Percentiles rank a stretch among this genome's conserved stretches.
Evolutionary conservation across 2,329 filamentous ascomycete genomes (phyloP).

Genomic region (Cyphellophora attinorum): DNA sequence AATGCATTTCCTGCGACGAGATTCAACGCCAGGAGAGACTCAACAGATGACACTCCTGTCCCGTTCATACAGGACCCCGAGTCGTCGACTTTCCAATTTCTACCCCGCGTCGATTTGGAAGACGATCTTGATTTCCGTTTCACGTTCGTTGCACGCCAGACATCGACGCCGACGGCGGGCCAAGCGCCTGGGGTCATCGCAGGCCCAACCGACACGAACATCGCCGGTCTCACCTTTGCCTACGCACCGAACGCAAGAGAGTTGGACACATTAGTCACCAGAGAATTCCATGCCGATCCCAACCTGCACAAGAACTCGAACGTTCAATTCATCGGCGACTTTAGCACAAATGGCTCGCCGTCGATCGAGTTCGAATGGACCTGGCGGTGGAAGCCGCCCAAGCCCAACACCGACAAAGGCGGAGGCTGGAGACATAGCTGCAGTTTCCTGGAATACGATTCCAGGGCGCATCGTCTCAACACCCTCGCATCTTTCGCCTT

Average conservation of each 20-base stretch:
- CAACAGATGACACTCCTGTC: conserved; percentile 64
- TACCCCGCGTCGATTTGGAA: conserved; percentile 79
- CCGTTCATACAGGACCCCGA: conserved; percentile 93
- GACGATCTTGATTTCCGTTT: conserved; percentile 92
- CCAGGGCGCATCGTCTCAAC: conserved; percentile 77
- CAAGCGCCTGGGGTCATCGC: conserved; percentile 19
- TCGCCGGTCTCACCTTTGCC: conserved; percentile 85
- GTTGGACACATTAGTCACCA: conserved; percentile 84
- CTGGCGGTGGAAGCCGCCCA: conserved; percentile 95
- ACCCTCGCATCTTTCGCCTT: conserved; percentile 90
- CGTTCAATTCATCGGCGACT: conserved; percentile 90
- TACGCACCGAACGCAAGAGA: conserved; percentile 79
- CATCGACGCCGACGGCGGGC: conserved; percentile 27
- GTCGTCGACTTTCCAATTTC: conserved; percentile 45
- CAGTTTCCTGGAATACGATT: conserved; percentile 96
- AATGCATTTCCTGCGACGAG: conserved; percentile 80
- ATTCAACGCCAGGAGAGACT: conserved; percentile 61
- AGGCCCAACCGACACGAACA: conserved; percentile 56
- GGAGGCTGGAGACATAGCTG: conserved; percentile 94
- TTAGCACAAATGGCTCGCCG: conserved; percentile 68
- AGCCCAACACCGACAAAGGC: conserved; percentile 66
- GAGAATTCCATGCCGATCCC: conserved; percentile 93
- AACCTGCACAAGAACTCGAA: conserved; percentile 97
- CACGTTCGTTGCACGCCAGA: conserved; percentile 68
- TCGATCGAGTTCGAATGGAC: conserved; percentile 89